Percentiles rank a stretch among this genome's conserved stretches.
These are phyloP conservation scores for Firmiana major DNA, from an alignment of 345 rosid genomes.

Conservation along the genomic window DNA sequence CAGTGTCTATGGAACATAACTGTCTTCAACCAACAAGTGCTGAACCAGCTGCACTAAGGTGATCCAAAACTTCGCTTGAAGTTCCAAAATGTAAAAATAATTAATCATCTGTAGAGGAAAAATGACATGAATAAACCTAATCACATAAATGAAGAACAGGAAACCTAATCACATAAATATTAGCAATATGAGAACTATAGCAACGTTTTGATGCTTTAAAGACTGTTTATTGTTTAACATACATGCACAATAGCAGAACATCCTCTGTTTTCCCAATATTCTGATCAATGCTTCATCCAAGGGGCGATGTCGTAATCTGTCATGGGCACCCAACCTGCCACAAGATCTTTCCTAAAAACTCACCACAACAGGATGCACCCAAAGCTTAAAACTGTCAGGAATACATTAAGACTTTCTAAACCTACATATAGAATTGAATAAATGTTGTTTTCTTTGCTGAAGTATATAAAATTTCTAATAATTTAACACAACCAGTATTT, in stretches of 20 bases:
- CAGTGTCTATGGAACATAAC: slow-evolving; percentile 86
- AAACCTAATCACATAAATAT: slow-evolving; percentile 1
- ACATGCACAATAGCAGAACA: slow-evolving; percentile 88
- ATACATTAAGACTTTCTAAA: not conserved
- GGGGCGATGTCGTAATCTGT: slow-evolving; percentile 66
- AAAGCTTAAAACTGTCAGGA: not conserved
- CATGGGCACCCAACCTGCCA: slow-evolving; percentile 99
- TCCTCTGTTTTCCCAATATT: slow-evolving; percentile 65
- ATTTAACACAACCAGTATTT: not conserved
- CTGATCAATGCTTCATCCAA: slow-evolving; percentile 63
- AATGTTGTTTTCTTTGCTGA: not conserved
- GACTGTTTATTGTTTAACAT: slow-evolving; percentile 29
- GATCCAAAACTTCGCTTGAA: slow-evolving; percentile 93
- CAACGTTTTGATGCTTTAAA: slow-evolving; percentile 1
- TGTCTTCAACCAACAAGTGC: slow-evolving; percentile 89
- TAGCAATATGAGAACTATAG: slow-evolving; percentile 7
- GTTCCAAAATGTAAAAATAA: slow-evolving; percentile 94
- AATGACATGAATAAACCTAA: slow-evolving; percentile 17
- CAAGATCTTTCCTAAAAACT: slow-evolving; percentile 96
- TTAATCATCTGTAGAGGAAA: slow-evolving; percentile 63
- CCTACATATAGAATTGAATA: not conserved
- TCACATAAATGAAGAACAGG: slow-evolving; percentile 1
- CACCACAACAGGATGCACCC: slow-evolving; percentile 41
- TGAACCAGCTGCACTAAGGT: slow-evolving; percentile 70
- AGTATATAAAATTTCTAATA: not conserved